Base-by-base conservation (phyloP, 305 asterid species). In the Ilex paraguariensis region DNA sequence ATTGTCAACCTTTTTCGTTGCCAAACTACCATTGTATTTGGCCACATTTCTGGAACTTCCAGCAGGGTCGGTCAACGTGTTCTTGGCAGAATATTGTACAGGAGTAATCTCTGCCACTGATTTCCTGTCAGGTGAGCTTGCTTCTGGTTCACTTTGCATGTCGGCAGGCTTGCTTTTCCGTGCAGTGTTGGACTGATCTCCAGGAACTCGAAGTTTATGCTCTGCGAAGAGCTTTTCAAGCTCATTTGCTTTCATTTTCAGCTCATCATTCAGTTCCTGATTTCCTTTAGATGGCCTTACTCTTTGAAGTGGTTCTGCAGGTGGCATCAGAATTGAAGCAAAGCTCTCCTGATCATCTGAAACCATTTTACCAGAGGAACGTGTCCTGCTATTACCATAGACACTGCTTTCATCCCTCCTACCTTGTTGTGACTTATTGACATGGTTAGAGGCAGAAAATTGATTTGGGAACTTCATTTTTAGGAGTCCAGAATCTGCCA, bases 211-310 rank as follows among this genome's bases (percentile, higher is more conserved):
- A 68, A 81, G 72, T 73, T 91, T 81, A 77, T 91, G 95, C 75
- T 86, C 95, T 17, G 94, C 88, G 68, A 86, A 91, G 60, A 91
- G 86, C 74, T 75, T 91, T 70, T 91, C 95, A 54, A 88, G 96
- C 78, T 86, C 98, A 69, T 75, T 80, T 54, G 98, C 96, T 74
- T 91, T 91, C 77, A 84, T 31, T 82, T 86, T 77, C 75, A 91
- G 70, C 77, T 86, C 96, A 68, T 86, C 90, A 54, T 88, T 91
- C 60, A 84, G 85, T 51, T 91, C 98, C 79, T 84, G 96, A 66
- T 88, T 91, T 63, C 79, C 94, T 78, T 88, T 91, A 61, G 91
- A 61, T 66, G 74, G 96, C 62, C 86, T 83, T 76, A 16, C 77
- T 72, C 85, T 84, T 68, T 86, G 96, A 60, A 67, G 72, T 65